phyloP scores from a whole-genome alignment of 2,329 filamentous ascomycete genomes.

The Ilyonectria sp. region DNA sequence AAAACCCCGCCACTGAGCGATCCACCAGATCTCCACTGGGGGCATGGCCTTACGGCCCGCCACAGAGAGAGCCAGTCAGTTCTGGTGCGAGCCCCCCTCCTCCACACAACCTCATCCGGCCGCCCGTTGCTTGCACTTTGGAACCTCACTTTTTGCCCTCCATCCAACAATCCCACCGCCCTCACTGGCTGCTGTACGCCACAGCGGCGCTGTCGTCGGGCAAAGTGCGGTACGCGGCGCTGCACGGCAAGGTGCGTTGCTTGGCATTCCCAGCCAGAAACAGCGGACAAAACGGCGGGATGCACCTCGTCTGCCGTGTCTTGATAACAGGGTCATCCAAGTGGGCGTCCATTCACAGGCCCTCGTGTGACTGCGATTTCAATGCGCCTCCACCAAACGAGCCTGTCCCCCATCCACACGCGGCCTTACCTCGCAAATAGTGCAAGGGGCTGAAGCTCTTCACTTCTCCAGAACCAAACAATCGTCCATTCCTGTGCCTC shows the following conservation, averaged over 20 bases:
- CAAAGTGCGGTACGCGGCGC: slow-evolving; percentile 1
- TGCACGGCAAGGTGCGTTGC: slow-evolving; percentile 19
- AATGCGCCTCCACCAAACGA: slow-evolving; percentile 32
- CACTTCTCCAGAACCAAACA: slow-evolving; percentile 17
- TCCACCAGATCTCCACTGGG: slow-evolving; percentile 16
- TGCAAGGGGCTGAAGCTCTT: slow-evolving; percentile 27
- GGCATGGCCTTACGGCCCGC: not conserved
- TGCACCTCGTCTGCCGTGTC: not conserved
- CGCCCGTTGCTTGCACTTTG: slow-evolving; percentile 12
- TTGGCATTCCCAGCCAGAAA: slow-evolving; percentile 13
- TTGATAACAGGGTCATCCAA: slow-evolving; percentile 22
- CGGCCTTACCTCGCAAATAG: slow-evolving; percentile 26
- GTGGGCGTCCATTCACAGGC: slow-evolving; percentile 29
- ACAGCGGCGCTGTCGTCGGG: slow-evolving; percentile 16
- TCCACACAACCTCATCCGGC: slow-evolving; percentile 11
- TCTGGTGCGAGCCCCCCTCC: slow-evolving; percentile 5
- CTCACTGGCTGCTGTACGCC: slow-evolving; percentile 8
- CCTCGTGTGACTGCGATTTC: slow-evolving; percentile 21
- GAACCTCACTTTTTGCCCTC: slow-evolving; percentile 12
- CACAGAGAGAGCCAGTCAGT: not conserved
- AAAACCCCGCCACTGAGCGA: slow-evolving; percentile 1
- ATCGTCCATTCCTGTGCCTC: slow-evolving; percentile 14
- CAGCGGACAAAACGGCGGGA: slow-evolving; percentile 26
- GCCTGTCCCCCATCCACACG: slow-evolving; percentile 29
- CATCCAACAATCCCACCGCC: slow-evolving; percentile 1